phyloP scores from a whole-genome alignment of 352 stramenopile genomes.

The Pythium apleroticum region DNA sequence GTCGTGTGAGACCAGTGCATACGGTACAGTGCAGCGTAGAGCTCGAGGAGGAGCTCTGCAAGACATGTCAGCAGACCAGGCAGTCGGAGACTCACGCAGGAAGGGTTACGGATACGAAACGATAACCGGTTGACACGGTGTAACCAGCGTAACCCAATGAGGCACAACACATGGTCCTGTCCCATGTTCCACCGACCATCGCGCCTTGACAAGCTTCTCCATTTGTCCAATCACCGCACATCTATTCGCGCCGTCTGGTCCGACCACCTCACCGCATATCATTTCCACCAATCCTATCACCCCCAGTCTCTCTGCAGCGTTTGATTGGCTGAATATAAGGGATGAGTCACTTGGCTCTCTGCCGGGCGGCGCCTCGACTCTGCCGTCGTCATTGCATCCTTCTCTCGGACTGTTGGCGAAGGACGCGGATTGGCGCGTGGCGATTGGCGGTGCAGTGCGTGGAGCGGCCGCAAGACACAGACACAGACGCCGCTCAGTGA shows the following conservation, averaged over 20 bases:
- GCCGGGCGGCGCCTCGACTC: neutral
- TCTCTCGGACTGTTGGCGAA: neutral
- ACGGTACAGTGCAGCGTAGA: neutral
- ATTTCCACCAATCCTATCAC: constrained; percentile 1
- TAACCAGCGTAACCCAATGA: neutral
- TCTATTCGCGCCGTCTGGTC: constrained; percentile 14
- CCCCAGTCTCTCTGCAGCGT: neutral
- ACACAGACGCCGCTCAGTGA: neutral
- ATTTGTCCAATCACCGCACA: constrained; percentile 1
- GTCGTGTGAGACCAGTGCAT: no score
- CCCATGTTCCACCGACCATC: neutral
- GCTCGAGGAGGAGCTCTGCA: neutral
- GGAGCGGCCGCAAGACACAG: constrained; percentile 3
- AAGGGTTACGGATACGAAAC: neutral
- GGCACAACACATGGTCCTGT: neutral
- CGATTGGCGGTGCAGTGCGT: neutral
- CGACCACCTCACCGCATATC: neutral
- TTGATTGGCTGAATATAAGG: neutral
- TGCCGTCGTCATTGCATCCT: constrained; percentile 2
- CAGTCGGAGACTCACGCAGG: neutral
- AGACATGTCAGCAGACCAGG: constrained; percentile 3
- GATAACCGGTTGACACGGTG: neutral
- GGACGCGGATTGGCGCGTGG: neutral
- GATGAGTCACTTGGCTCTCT: neutral
- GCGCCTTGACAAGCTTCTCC: neutral